Base-by-base conservation (phyloP, 169 alveolate genomes). In the Miamiensis avidus region DNA sequence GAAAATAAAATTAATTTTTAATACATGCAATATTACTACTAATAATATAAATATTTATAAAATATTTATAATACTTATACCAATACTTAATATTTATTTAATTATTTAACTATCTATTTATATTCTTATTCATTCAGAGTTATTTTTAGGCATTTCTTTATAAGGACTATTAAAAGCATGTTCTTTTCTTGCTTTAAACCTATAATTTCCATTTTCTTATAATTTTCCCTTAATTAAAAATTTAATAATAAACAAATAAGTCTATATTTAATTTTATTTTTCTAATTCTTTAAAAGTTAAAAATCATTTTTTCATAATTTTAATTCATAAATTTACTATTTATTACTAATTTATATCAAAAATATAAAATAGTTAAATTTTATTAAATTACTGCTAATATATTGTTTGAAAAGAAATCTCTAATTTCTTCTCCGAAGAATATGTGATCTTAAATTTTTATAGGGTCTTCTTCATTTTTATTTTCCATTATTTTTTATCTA, bases 181-280 rank as follows among this genome's bases (percentile, higher is more conserved):
- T 81, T 92, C 87, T 81, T 86, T 84, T 85, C 93, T 83, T 4
- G 90, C 93, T 72, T 89, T 92, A 90, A 92, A 92, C 73, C 93
- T 89, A 82, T 92, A 92, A 28, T 82, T 76, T 25, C 95, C 95
- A 84, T 92, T 92, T 29, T 81, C 81, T 82, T 88, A 75, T 64
- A 82, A 34, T 31, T 82, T 83, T n/a, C 92, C 92, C 86, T 88
- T 72, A 0, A 83, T 16, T 0, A 25, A 27, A 78, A 78, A 78
- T 26, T 27, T 0, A 1, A 0, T 0, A 25, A 27, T 31, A 78
- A 75, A 25, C 25, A 75, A 25, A 6, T 29, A 29, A 11, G 6
- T 1, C 31, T 11, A 25, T n/a, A 31, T 75, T 26, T 78, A 78
- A n/a, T 34, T 34, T 25, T 16, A n/a, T n/a, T n/a, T n/a, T n/a